Percentiles rank a stretch among this genome's conserved stretches.
Evolutionary conservation across 257 asterid species (phyloP).

Genomic region (Petunia secreta): DNA sequence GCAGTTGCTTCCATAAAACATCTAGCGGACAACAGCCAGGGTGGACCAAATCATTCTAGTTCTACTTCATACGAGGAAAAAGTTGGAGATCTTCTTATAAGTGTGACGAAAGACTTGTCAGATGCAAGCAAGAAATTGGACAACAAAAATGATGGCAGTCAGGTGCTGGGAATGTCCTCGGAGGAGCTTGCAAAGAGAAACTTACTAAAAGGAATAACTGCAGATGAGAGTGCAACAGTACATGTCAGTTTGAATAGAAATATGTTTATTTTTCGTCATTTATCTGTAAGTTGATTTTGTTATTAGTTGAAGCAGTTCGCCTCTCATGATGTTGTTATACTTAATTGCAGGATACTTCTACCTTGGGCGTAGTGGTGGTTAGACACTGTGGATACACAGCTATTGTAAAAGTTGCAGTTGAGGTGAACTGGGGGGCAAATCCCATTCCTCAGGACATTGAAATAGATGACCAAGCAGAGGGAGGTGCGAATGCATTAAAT

Average conservation of each 20-base stretch:
- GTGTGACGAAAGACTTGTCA: slow-evolving; percentile 66
- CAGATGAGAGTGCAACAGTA: slow-evolving; percentile 89
- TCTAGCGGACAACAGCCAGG: slow-evolving; percentile 49
- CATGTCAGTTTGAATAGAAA: slow-evolving; percentile 59
- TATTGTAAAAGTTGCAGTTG: slow-evolving; percentile 70
- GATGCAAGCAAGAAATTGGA: slow-evolving; percentile 65
- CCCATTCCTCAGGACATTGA: slow-evolving; percentile 53
- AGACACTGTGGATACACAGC: slow-evolving; percentile 90
- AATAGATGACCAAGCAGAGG: slow-evolving; percentile 81
- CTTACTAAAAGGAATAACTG: slow-evolving; percentile 89
- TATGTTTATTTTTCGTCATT: slow-evolving; percentile 1
- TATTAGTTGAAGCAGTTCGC: slow-evolving; percentile 23
- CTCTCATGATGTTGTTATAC: slow-evolving; percentile 21
- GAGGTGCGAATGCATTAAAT: slow-evolving; percentile 93
- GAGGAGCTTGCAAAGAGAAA: slow-evolving; percentile 70
- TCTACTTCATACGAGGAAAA: slow-evolving; percentile 64
- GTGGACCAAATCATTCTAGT: slow-evolving; percentile 44
- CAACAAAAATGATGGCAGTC: slow-evolving; percentile 53
- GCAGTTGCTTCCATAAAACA: slow-evolving; percentile 82
- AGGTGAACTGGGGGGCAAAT: slow-evolving; percentile 54
- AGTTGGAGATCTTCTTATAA: slow-evolving; percentile 72
- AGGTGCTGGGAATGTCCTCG: slow-evolving; percentile 44
- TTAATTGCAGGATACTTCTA: slow-evolving; percentile 74
- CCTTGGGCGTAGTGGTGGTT: slow-evolving; percentile 74
- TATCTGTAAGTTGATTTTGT: neutral